Evolutionary conservation across 2,329 filamentous ascomycete genomes (phyloP), one percentile per base, ranked within the genome.

Genomic region (Pseudophaeomoniella oleicola): DNA sequence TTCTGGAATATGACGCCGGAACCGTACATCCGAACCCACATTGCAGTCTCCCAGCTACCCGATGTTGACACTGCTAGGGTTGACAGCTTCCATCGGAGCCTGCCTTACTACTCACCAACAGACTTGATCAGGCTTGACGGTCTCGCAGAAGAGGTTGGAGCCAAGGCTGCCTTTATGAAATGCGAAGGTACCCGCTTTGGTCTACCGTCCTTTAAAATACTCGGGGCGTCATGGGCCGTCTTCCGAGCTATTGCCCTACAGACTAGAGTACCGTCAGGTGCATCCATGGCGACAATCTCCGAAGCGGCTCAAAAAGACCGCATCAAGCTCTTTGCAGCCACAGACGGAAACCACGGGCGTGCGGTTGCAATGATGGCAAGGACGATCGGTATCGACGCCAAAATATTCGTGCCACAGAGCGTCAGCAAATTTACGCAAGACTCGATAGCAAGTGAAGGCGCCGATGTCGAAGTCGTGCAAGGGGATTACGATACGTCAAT

Each of bases 301-400:
- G 33, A 44, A 0, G 48, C 50, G 1, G 52, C 61, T 0, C 48
- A 47, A 19, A 38, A 46, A 2, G 46, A 47, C 1, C 45, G 49
- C 0, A 44, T 74, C 14, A 57, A 48, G 0, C 51, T 83, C 0
- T 67, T 77, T 30, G 73, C 80, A 0, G 75, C 76, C 2, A 84
- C 79, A 0, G 81, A 84, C 34, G 83, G 82, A 0, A 88, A 88
- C 44, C 80, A 81, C 62, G 82, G 83, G 0, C 63, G 81, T 2
- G 81, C 83, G 0, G 68, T 85, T 1, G 77, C 80, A 0, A 63
- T 71, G 4, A 83, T 87, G 72, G 78, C 69, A 0, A 60, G 56
- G 30, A 62, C 75, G 9, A 57, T 88, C 6, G 63, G 59, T 0
- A 54, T 84, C 0, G 48, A 59, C 0, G 67, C 66, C 0, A 58